Conservation (phyloP, 768 basidiomycete species). For the Hortiboletus campestris region DNA sequence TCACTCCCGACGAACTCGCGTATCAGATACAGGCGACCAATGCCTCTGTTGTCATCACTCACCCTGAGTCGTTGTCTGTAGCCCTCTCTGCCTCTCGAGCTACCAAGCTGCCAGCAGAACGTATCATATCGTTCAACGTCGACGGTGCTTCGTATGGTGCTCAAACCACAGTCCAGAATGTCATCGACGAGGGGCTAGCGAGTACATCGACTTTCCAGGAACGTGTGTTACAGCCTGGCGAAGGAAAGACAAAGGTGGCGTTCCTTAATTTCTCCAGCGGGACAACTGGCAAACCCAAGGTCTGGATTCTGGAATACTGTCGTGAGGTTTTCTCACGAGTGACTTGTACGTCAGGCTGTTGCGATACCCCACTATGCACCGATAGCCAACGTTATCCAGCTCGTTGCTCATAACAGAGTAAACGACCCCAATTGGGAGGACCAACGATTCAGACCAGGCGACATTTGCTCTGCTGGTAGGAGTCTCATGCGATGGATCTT, state of each 20-base stretch:
- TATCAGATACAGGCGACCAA: slow-evolving; percentile 53
- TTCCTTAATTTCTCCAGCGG: slow-evolving; percentile 74
- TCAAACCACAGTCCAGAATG: slow-evolving; percentile 40
- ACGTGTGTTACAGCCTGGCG: slow-evolving; percentile 49
- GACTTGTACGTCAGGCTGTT: slow-evolving; percentile 42
- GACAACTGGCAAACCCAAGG: slow-evolving; percentile 76
- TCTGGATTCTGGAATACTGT: slow-evolving; percentile 15
- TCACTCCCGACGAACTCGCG: slow-evolving; percentile 53
- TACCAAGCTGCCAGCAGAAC: slow-evolving; percentile 41
- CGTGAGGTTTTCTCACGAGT: background rate
- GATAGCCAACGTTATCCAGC: slow-evolving; percentile 62
- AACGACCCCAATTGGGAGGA: slow-evolving; percentile 45
- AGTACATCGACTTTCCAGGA: slow-evolving; percentile 44
- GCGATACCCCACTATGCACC: slow-evolving; percentile 58
- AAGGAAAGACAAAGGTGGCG: slow-evolving; percentile 68
- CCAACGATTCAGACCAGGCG: slow-evolving; percentile 56
- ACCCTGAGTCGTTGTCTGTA: slow-evolving; percentile 42
- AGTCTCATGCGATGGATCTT: background rate
- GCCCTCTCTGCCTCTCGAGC: slow-evolving; percentile 45
- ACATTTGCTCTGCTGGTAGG: slow-evolving; percentile 58
- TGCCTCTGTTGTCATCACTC: slow-evolving; percentile 47
- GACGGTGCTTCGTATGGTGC: slow-evolving; percentile 8
- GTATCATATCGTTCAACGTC: slow-evolving; percentile 42
- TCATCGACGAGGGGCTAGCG: slow-evolving; percentile 50
- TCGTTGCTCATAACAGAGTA: slow-evolving; percentile 51